Base-by-base conservation (phyloP, 306 rosid genomes). In the Casuarina equisetifolia region DNA sequence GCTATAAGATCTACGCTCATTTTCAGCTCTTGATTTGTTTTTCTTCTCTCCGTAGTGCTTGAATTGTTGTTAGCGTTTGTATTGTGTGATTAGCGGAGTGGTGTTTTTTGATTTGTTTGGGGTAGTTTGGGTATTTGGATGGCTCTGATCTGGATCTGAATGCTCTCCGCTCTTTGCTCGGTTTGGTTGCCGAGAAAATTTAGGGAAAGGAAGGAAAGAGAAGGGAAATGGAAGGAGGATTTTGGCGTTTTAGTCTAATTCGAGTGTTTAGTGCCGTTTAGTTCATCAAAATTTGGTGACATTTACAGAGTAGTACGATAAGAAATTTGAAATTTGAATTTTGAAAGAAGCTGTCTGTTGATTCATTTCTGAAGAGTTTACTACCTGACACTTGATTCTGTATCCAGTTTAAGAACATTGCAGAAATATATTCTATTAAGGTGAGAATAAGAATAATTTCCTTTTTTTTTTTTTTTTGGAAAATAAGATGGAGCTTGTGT, bases 141-240 rank as follows among this genome's bases (percentile, higher is more conserved):
- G 4, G 25, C 48, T 48, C 74, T 81, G 81, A 83, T 82, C 82
- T 82, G 88, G 91, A 88, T 85, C 92, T 80, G 83, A 52, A 8
- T 61, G 17, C 2, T 1, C 32, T 32, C 25, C 40, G 61, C 43
- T 13, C 19, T 61, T 64, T 8, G 4, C n/a, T n/a, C 43, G 35
- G 35, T 55, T 49, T 80, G 51, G 9, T 62, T 82, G 70, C 73
- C 5, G 43, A 5, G 3, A 71, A 71, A 75, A 55, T 72, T 9
- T 36, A 38, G 20, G 76, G 48, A 63, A 20, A 49, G 58, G 59
- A 45, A 43, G 53, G 76, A 81, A 57, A 19, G 44, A 43, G 48
- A 51, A 39, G 50, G 63, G 9, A 16, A 16, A 17, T 17, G 63
- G 19, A 25, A 55, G 0, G 8, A 55, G 3, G 48, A 44, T 9